These are phyloP conservation scores for Solanum clarkiae DNA, from an alignment of 257 asterid genomes.

Conservation along the genomic window DNA sequence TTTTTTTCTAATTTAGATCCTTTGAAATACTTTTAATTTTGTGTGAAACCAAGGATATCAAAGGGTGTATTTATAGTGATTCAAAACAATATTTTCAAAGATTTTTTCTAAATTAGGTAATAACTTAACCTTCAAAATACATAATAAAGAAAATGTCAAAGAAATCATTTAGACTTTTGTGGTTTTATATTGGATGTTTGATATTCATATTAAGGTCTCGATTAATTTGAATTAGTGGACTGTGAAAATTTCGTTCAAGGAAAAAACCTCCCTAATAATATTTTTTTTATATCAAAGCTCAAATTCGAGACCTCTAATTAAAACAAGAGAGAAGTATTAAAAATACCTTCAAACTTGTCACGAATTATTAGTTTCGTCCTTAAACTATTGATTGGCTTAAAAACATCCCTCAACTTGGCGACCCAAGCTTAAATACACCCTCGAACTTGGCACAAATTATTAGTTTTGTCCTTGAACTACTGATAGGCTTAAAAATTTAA, in stretches of 20 bases:
- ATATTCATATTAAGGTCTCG: fast-evolving
- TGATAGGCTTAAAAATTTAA: too few species aligned
- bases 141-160: not conserved
- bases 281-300: not conserved
- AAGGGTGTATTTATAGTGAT: not conserved
- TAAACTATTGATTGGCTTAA: too few species aligned
- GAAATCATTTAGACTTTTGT: not conserved
- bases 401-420: too few species aligned
- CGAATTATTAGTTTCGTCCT: too few species aligned
- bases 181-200: fast-evolving
- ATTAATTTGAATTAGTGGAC: not conserved
- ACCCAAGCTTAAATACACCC: too few species aligned
- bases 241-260: too few species aligned
- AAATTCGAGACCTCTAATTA: fast-evolving
- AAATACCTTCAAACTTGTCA: too few species aligned
- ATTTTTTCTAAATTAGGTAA: not conserved
- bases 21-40: not conserved
- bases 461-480: too few species aligned
- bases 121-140: not conserved
- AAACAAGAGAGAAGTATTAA: too few species aligned
- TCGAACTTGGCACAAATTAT: too few species aligned
- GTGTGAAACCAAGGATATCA: not conserved
- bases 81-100: not conserved
- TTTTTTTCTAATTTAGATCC: not conserved
- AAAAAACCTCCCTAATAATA: fast-evolving